Evolutionary conservation across 495 filamentous ascomycete species (phyloP).

Genomic region (Tuber indicum): DNA sequence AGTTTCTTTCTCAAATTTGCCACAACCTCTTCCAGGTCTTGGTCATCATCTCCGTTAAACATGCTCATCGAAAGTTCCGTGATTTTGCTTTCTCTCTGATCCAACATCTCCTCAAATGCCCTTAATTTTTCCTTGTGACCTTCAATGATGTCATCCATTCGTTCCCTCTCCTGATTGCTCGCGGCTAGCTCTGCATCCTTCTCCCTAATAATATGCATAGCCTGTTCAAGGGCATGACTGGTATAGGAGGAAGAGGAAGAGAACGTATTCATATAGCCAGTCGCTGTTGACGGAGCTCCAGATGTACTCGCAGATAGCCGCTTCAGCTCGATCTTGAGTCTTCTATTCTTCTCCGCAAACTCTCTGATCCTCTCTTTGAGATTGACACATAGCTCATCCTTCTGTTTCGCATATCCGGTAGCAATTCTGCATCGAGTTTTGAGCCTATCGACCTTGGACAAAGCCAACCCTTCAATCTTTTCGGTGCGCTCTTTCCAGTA

Average conservation of each 20-base stretch:
- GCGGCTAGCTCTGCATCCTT: conserved; percentile 53
- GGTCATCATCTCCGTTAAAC: conserved; percentile 43
- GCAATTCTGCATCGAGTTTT: conserved; percentile 74
- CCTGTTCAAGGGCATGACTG: conserved; percentile 36
- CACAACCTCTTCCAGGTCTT: conserved; percentile 47
- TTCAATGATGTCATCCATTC: conserved; percentile 53
- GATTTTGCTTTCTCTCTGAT: conserved; percentile 39
- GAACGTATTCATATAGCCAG: conserved; percentile 12
- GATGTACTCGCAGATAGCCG: conserved; percentile 22
- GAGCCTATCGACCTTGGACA: conserved; percentile 68
- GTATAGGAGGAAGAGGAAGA: conserved; percentile 9
- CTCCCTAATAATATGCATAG: conserved; percentile 56
- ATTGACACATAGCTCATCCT: conserved; percentile 71
- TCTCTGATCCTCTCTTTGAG: conserved; percentile 65
- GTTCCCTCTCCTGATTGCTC: conserved; percentile 52
- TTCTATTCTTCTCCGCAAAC: conserved; percentile 54
- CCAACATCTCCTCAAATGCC: conserved; percentile 37
- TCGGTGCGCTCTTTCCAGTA: conserved; percentile 94
- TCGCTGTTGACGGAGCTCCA: conserved; percentile 32
- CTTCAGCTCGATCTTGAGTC: conserved; percentile 48
- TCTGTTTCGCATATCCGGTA: conserved; percentile 82
- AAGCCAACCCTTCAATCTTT: conserved; percentile 71
- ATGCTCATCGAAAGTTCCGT: conserved; percentile 41
- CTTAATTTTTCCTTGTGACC: conserved; percentile 46
- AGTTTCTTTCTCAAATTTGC: conserved; percentile 48